Conservation (phyloP, 1,284 basidiomycete genomes). For the Neotropicomus parvogracilis region DNA sequence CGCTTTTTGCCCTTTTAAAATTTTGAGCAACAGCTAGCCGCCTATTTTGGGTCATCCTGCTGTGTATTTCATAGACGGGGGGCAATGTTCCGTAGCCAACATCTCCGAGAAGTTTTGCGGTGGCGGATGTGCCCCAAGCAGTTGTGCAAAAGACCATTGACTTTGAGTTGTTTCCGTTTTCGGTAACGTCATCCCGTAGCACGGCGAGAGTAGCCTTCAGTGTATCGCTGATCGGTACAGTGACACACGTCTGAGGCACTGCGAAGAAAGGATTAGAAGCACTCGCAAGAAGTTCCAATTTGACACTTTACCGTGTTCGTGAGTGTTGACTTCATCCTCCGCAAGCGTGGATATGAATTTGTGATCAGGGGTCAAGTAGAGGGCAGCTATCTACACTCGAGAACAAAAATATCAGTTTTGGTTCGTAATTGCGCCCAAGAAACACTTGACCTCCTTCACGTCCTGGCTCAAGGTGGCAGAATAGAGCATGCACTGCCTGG, state of each 20-base stretch:
- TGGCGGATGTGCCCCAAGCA: conserved; percentile 57
- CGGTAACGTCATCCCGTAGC: conserved; percentile 34
- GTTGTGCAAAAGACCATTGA: conserved; percentile 68
- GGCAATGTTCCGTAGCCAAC: conserved; percentile 35
- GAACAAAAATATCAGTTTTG: conserved; percentile 1
- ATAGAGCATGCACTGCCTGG: conserved; percentile 77
- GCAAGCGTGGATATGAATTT: conserved; percentile 60
- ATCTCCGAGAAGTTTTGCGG: conserved; percentile 43
- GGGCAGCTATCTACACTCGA: conserved; percentile 40
- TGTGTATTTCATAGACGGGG: conserved; percentile 46
- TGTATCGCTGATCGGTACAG: conserved; percentile 42
- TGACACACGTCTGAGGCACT: conserved; percentile 52
- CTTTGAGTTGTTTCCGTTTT: conserved; percentile 35
- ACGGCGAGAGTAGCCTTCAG: conserved; percentile 41
- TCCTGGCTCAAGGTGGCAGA: conserved; percentile 59
- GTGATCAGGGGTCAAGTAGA: conserved; percentile 48
- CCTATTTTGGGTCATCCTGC: conserved; percentile 41
- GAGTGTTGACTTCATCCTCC: conserved; percentile 61
- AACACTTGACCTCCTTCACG: conserved; percentile 34
- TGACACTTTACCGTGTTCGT: conserved; percentile 50
- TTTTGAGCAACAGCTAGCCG: conserved; percentile 48
- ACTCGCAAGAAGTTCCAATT: not conserved
- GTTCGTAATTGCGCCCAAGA: not conserved
- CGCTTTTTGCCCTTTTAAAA: conserved; percentile 48
- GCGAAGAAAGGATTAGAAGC: not conserved